Base-by-base conservation (phyloP, 2,329 filamentous ascomycete species). In the Thermochaetoides dissita region DNA sequence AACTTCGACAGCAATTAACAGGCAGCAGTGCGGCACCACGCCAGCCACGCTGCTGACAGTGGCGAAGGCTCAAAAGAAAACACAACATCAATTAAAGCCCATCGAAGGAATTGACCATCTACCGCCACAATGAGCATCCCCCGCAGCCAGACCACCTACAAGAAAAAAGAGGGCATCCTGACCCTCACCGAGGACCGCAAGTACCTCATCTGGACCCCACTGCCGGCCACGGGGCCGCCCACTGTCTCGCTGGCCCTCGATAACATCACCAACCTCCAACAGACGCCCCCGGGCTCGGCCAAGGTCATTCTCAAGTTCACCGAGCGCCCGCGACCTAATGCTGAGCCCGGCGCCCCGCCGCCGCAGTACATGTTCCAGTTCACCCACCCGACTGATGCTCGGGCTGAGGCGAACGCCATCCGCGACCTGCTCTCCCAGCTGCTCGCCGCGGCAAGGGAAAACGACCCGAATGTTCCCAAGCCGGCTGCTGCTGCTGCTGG, bases 241-340 rank as follows among this genome's bases (percentile, higher is more conserved):
- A 66, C 71, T 28, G 66, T 95, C 46, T 79, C 76, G 1, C 72
- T 96, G 44, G 63, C 73, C 7, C 73, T 95, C 42, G 65, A 74
- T 43, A 81, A 81, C 53, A 89, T 96, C 56, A 86, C 81, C 39
- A 95, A 96, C 64, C 75, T 98, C 38, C 89, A 98, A 61, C 89
- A 96, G 60, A 96, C 91, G 1, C 88, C 91, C 9, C 85, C 86
- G 46, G 79, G 71, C n/a, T 79, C 77, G 32, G 69, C 86, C 11
- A 95, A 94, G 68, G 87, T 94, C 41, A 94, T 94, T 72, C 73
- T 96, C 46, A 94, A 91, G 61, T 81, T 98, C 42, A 84, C 95
- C 53, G 82, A 82, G 48, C 82, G 87, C 58, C 63, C 74, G 35
- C 63, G 75, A 30, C 30, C 42, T 4, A 65, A 67, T 37, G 67